Evolutionary conservation across 805 yeast species (phyloP).

Genomic region (Myxozyma lipomycoides): DNA sequence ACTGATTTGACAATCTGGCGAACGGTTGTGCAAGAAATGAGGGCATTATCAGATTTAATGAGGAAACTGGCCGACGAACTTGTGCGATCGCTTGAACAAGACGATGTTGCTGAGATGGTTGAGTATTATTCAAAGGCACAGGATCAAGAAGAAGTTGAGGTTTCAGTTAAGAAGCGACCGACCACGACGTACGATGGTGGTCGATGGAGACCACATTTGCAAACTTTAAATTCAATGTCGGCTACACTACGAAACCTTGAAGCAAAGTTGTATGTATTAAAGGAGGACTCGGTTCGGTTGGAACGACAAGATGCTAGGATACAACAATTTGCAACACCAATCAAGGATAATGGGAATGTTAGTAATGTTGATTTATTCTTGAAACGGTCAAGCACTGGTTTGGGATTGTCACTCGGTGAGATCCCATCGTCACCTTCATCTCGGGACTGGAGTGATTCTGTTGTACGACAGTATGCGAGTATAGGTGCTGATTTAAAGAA

Average conservation of each 20-base stretch:
- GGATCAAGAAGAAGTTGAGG: neutral
- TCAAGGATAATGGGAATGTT: neutral
- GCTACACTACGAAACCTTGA: constrained; percentile 25
- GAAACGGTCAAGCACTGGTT: constrained; percentile 7
- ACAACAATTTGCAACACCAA: neutral
- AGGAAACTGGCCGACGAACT: constrained; percentile 14
- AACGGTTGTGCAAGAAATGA: constrained; percentile 15
- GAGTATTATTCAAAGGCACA: constrained; percentile 9
- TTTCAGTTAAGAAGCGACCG: neutral
- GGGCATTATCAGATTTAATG: constrained; percentile 20
- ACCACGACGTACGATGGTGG: neutral
- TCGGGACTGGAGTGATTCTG: constrained; percentile 4
- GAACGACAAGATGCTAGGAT: constrained; percentile 11
- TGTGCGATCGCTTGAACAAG: constrained; percentile 1
- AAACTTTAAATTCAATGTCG: constrained; percentile 18
- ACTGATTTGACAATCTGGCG: constrained; percentile 21
- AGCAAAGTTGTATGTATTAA: constrained; percentile 22
- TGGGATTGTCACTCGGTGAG: neutral
- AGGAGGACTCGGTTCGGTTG: constrained; percentile 20
- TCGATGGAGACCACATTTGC: constrained; percentile 19
- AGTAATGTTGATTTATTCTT: constrained; percentile 6
- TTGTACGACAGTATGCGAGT: constrained; percentile 23
- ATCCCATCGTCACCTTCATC: neutral
- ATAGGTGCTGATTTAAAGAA: constrained; percentile 22
- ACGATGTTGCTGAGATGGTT: constrained; percentile 10